phyloP scores from a whole-genome alignment of 768 basidiomycete species.

The Lenzites betulinus region DNA sequence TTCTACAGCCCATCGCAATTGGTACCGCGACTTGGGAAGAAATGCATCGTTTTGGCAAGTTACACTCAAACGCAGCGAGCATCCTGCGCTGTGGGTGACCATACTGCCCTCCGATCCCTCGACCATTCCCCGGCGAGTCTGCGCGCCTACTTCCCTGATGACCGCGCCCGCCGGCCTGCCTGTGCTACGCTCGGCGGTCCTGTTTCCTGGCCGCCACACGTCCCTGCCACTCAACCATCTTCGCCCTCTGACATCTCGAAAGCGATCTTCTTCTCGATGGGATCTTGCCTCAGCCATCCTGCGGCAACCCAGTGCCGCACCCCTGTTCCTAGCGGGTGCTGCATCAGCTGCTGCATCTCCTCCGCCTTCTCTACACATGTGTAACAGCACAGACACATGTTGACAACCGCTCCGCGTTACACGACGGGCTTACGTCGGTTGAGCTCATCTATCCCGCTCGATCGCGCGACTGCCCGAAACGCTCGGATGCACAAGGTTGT shows the following conservation, averaged over 20 bases:
- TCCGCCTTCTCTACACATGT: constrained; percentile 9
- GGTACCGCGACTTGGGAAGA: constrained; percentile 15
- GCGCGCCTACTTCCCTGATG: constrained; percentile 6
- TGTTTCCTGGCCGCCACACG: constrained; percentile 9
- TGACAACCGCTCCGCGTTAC: neutral
- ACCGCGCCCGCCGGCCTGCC: neutral
- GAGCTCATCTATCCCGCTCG: neutral
- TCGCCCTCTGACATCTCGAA: constrained; percentile 5
- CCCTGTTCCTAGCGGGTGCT: constrained; percentile 16
- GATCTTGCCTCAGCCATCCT: constrained; percentile 14
- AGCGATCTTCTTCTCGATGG: constrained; percentile 9
- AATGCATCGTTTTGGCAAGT: constrained; percentile 9
- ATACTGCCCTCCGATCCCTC: constrained; percentile 1
- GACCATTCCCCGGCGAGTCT: constrained; percentile 13
- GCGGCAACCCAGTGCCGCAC: neutral
- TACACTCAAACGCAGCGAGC: neutral
- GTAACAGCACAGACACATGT: constrained; percentile 7
- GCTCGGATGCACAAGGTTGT: neutral
- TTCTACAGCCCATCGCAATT: neutral
- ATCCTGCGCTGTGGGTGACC: constrained; percentile 9
- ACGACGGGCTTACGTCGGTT: constrained; percentile 19
- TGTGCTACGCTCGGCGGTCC: neutral
- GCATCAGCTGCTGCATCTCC: constrained; percentile 14
- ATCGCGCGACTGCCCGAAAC: neutral
- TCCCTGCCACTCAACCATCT: constrained; percentile 3